Evolutionary conservation across 1,139 yeast genomes (phyloP), one percentile per base, ranked within the genome.

Genomic region (Keqinozyma sinolaborantium): DNA sequence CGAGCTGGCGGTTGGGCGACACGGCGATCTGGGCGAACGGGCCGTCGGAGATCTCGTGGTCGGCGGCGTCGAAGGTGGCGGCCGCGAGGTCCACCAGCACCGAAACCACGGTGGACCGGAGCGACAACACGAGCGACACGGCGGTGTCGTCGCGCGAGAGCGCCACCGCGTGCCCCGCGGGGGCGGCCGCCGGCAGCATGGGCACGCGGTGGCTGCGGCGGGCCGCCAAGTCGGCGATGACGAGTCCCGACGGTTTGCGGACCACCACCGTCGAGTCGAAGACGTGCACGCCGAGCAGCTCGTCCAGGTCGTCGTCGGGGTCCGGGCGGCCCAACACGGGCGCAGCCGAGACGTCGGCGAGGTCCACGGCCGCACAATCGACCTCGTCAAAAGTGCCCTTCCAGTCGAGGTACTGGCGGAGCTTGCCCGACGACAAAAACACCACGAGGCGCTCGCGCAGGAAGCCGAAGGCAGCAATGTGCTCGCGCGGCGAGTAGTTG

Each of bases 361-460:
- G 57, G 0, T 50, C 50, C 11, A 55, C 49, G 15, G 56, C 42
- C 31, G 64, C 69, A 30, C 56, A 72, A 28, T 40, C 33, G 39
- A 58, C 52, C 40, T 81, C 86, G 30, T 72, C 68, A 47, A 80
- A 79, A 33, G 74, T 77, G 4, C 87, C 86, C 23, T 75, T 75
- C 40, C 84, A 77, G 44, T 85, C 90, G 30, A 71, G 59, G 50
- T 88, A 90, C 30, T 72, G 62, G 38, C 96, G 62, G 25, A 74
- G 75, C 23, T 66, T 64, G 2, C 87, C 72, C 35, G 69, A 68
- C 24, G 69, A 71, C 19, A 83, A 57, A 1, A 86, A 73, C 7
- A 87, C 74, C 13, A 83, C 58, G 34, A 88, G 63, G 33, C 74
- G 69, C 42, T 85, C 95, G 37, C 34, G 75, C 53, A 76, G 34